Conservation (phyloP, 1,139 yeast genomes). For the Taphrina sp. region DNA sequence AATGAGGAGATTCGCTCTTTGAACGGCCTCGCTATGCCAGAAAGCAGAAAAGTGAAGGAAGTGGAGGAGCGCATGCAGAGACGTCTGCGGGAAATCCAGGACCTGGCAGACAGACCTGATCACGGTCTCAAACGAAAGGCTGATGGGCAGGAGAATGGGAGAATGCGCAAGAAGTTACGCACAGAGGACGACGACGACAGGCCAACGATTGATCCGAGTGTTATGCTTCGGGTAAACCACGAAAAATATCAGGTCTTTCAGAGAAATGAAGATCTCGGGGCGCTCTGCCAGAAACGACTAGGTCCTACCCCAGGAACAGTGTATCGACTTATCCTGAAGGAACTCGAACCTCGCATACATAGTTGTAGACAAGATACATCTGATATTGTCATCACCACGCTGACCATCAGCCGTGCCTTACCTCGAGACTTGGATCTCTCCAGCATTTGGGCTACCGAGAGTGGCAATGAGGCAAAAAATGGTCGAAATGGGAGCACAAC, state of each 20-base stretch:
- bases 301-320: conserved; percentile 69
- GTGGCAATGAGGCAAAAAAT: conserved; percentile 28
- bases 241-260: conserved; percentile 65
- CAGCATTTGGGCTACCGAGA: conserved; percentile 16
- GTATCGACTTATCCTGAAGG: conserved; percentile 57
- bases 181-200: conserved; percentile 1
- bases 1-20: conserved; percentile 2
- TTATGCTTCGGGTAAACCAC: conserved; percentile 63
- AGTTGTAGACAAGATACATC: conserved; percentile 41
- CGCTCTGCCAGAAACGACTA: conserved; percentile 63
- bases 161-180: conserved; percentile 6
- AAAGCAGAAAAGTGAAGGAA: conserved; percentile 2
- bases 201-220: conserved; percentile 40
- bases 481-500: conserved; percentile 39
- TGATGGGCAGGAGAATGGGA: not conserved
- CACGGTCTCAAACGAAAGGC: conserved; percentile 16
- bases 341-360: conserved; percentile 52
- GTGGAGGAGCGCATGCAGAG: conserved; percentile 1
- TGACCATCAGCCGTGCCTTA: conserved; percentile 42
- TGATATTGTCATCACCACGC: conserved; percentile 43
- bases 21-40: conserved; percentile 3
- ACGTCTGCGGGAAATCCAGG: conserved; percentile 23
- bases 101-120: conserved; percentile 2
- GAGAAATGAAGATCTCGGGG: conserved; percentile 62
- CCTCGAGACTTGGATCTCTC: conserved; percentile 41